phyloP scores from a whole-genome alignment of 441 rosid species.

The Isatis lusitanica region DNA sequence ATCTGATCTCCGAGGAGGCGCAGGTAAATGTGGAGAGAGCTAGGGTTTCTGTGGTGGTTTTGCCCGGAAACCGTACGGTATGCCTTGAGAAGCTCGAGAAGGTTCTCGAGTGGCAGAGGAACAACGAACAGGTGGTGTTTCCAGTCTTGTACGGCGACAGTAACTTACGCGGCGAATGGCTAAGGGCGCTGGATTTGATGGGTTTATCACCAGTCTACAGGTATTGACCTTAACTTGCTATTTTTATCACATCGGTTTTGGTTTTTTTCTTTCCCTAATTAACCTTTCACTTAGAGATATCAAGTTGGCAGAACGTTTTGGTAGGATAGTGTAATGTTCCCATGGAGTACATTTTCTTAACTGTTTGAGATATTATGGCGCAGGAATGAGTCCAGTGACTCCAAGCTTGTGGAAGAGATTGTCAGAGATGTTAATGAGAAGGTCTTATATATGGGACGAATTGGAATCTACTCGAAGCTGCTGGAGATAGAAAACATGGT shows the following conservation, averaged over 20 bases:
- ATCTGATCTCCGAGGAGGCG: not conserved
- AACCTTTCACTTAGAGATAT: no score
- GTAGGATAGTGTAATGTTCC: no score
- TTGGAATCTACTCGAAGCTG: conserved; percentile 28
- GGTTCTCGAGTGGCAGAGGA: not conserved
- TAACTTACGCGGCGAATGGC: not conserved
- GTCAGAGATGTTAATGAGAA: conserved; percentile 13
- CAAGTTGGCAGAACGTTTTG: no score
- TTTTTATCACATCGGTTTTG: no score
- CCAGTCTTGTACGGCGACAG: conserved; percentile 1
- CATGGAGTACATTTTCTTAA: no score
- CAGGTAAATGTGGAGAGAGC: not conserved
- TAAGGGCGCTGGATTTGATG: not conserved
- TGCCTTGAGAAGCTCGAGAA: not conserved
- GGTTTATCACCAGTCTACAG: not conserved
- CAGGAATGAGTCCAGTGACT: conserved; percentile 31
- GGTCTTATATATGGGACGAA: not conserved
- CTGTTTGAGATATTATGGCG: no score
- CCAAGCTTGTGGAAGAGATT: conserved; percentile 32
- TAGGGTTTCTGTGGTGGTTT: conserved; percentile 21
- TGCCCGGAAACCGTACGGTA: not conserved
- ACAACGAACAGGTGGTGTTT: not conserved
- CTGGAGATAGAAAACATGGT: conserved; percentile 16
- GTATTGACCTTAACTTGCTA: no score
- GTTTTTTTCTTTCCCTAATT: no score